Conservation (phyloP, 768 basidiomycete genomes). For the Mrakia gelida region DNA sequence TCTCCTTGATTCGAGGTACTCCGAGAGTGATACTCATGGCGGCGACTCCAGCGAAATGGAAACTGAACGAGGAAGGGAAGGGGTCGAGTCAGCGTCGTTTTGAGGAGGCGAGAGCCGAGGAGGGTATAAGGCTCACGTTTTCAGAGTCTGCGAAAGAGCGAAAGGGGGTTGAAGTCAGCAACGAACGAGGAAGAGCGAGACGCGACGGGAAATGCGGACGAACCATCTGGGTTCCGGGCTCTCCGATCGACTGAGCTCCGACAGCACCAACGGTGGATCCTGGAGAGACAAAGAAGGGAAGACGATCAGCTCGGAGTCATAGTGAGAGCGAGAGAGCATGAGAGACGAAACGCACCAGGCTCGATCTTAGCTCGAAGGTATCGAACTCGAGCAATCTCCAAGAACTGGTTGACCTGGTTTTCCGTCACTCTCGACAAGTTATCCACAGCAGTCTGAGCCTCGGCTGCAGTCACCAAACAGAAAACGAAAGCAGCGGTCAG, state of each 20-base stretch:
- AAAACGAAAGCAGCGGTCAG: neutral
- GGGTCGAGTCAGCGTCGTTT: neutral
- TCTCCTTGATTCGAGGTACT: slow-evolving; percentile 99
- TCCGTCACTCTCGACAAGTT: slow-evolving; percentile 87
- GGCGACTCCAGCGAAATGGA: slow-evolving; percentile 99
- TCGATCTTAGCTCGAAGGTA: slow-evolving; percentile 96
- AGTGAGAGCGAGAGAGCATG: neutral
- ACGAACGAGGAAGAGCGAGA: neutral
- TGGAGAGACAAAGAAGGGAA: slow-evolving; percentile 39
- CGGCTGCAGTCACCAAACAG: slow-evolving; percentile 33
- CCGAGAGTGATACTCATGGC: slow-evolving; percentile 99
- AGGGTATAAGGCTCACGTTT: neutral
- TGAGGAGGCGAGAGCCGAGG: neutral
- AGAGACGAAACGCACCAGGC: slow-evolving; percentile 56
- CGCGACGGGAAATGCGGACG: neutral
- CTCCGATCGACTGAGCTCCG: slow-evolving; percentile 97
- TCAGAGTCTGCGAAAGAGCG: neutral
- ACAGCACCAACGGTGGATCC: slow-evolving; percentile 98
- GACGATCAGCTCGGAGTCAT: neutral
- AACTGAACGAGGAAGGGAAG: slow-evolving; percentile 42
- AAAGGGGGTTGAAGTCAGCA: neutral
- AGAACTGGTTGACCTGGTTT: slow-evolving; percentile 69
- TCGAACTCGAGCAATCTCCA: slow-evolving; percentile 82
- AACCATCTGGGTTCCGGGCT: slow-evolving; percentile 95
- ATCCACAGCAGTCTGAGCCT: slow-evolving; percentile 71